Conservation (phyloP, 1,139 yeast genomes). For the Hyphopichia fennica region DNA sequence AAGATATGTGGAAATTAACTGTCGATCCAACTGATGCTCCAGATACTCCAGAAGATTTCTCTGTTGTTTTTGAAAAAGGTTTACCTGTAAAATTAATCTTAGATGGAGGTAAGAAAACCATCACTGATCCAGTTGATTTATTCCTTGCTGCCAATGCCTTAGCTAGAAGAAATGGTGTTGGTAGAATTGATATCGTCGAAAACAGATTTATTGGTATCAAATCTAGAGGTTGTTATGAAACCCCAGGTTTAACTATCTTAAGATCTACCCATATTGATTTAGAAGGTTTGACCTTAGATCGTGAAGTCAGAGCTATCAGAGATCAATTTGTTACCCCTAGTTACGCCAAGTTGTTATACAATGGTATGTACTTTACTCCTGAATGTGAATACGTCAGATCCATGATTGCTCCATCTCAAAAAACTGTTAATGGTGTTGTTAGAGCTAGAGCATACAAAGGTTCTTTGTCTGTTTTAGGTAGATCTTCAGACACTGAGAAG, state of each 20-base stretch:
- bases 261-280: slow-evolving; percentile 93
- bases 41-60: slow-evolving; percentile 83
- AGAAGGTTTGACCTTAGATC: slow-evolving; percentile 94
- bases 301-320: slow-evolving; percentile 96
- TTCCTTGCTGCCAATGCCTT: slow-evolving; percentile 90
- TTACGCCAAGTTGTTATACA: slow-evolving; percentile 87
- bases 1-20: slow-evolving; percentile 99
- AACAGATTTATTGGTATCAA: slow-evolving; percentile 98
- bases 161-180: slow-evolving; percentile 99
- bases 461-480: slow-evolving; percentile 76
- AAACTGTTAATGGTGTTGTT: slow-evolving; percentile 93
- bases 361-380: slow-evolving; percentile 97
- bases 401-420: slow-evolving; percentile 92
- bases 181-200: slow-evolving; percentile 98
- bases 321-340: slow-evolving; percentile 93
- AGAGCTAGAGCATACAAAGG: slow-evolving; percentile 96
- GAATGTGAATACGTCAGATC: slow-evolving; percentile 95
- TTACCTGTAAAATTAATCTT: slow-evolving; percentile 79
- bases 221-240: slow-evolving; percentile 99
- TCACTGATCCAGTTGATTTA: slow-evolving; percentile 86
- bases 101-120: slow-evolving; percentile 55
- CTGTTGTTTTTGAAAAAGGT: slow-evolving; percentile 82
- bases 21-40: slow-evolving; percentile 97
- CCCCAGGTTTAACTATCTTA: slow-evolving; percentile 94
- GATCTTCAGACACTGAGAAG: slow-evolving; percentile 93